Percentiles rank a stretch among this genome's conserved stretches.
Conservation (phyloP, 805 yeast species). For the Candida incommunis region DNA sequence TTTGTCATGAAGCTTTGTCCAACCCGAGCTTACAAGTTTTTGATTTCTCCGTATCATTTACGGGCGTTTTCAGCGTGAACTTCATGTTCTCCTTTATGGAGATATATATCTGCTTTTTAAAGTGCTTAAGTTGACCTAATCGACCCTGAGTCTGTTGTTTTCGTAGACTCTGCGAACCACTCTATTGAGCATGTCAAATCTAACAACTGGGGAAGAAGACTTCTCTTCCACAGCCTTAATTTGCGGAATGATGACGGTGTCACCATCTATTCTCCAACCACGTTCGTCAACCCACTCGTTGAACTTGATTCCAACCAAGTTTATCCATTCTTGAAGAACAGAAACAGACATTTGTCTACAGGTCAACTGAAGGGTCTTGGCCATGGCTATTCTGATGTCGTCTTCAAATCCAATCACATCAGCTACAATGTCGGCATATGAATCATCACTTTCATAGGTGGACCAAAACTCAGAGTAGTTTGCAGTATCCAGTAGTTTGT, state of each 20-base stretch:
- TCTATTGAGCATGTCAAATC: background rate
- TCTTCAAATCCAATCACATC: conserved; percentile 21
- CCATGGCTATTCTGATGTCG: conserved; percentile 18
- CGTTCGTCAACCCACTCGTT: conserved; percentile 14
- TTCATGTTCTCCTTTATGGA: too few relatives aligned
- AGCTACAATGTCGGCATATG: conserved; percentile 21
- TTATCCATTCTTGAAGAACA: conserved; percentile 18
- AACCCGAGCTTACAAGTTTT: too few relatives aligned
- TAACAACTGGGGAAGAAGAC: background rate
- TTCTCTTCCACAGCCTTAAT: background rate
- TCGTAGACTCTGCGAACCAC: background rate
- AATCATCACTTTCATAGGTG: conserved; percentile 16
- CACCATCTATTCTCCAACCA: conserved; percentile 18
- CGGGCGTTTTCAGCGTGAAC: too few relatives aligned
- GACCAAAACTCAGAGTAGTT: conserved; percentile 22
- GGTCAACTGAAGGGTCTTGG: conserved; percentile 17
- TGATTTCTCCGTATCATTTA: too few relatives aligned
- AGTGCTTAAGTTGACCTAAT: too few relatives aligned
- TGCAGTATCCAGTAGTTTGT: conserved; percentile 17
- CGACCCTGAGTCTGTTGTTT: background rate
- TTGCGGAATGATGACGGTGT: conserved; percentile 9
- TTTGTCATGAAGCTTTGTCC: too few relatives aligned
- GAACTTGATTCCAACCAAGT: conserved; percentile 15
- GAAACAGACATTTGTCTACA: conserved; percentile 15
- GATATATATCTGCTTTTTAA: too few relatives aligned